phyloP scores from a whole-genome alignment of 1,284 basidiomycete genomes.

The Volvariella volvacea region DNA sequence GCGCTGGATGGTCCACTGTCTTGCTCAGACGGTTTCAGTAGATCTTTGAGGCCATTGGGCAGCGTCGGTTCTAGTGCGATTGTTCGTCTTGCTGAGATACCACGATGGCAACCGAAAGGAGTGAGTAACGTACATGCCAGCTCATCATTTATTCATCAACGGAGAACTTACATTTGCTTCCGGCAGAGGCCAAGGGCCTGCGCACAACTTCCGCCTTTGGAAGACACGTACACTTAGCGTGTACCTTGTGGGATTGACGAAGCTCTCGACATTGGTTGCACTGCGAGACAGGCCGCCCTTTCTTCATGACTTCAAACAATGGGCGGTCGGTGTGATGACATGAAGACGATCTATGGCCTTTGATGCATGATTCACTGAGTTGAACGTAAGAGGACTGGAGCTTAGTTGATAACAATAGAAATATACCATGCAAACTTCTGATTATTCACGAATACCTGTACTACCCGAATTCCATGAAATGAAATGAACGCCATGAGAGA shows the following conservation, averaged over 20 bases:
- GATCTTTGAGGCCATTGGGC: conserved; percentile 54
- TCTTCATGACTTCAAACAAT: conserved; percentile 83
- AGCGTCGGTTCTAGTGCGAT: conserved; percentile 53
- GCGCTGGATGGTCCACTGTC: conserved; percentile 37
- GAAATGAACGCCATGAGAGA: too few relatives aligned
- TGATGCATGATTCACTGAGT: conserved; percentile 80
- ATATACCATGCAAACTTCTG: conserved; percentile 77
- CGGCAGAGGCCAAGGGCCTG: conserved; percentile 26
- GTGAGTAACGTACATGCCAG: neutral
- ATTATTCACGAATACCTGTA: conserved; percentile 73
- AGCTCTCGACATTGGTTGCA: conserved; percentile 74
- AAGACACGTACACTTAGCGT: conserved; percentile 68
- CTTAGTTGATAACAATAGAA: neutral
- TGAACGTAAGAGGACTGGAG: conserved; percentile 3
- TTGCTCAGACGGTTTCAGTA: conserved; percentile 19
- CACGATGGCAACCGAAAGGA: too few relatives aligned
- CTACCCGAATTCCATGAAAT: too few relatives aligned
- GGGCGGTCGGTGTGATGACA: conserved; percentile 79
- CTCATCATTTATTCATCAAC: too few relatives aligned
- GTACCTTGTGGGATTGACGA: conserved; percentile 64
- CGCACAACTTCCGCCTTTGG: conserved; percentile 31
- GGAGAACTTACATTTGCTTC: conserved; percentile 51
- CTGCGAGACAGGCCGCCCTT: conserved; percentile 78
- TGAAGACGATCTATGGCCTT: conserved; percentile 80
- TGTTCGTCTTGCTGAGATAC: conserved; percentile 51